Conservation (phyloP, 2,329 filamentous ascomycete species). For the Amesomyces nigricolor region DNA sequence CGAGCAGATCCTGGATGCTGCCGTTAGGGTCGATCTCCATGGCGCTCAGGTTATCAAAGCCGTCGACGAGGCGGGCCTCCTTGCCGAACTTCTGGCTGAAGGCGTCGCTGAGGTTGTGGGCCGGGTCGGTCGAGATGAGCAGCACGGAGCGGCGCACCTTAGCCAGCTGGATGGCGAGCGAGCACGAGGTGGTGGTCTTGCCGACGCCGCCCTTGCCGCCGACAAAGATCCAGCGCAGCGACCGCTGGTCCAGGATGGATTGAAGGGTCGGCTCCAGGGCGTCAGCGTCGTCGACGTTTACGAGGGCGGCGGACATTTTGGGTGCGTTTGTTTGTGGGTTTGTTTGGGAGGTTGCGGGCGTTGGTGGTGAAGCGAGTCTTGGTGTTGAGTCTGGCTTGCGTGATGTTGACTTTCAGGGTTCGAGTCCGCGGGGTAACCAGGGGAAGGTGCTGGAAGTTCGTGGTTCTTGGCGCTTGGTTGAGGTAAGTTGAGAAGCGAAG, state of each 20-base stretch:
- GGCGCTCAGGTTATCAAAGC: conserved; percentile 87
- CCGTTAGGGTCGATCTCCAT: conserved; percentile 99
- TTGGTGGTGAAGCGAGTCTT: too few relatives aligned
- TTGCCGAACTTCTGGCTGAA: conserved; percentile 99
- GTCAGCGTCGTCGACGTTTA: conserved; percentile 52
- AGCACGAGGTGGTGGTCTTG: conserved; percentile 99
- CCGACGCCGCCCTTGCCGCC: conserved; percentile 97
- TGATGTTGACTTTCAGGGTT: neutral
- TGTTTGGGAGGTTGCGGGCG: neutral
- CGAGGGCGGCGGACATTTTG: conserved; percentile 39
- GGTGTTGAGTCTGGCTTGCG: neutral
- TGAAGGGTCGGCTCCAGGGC: conserved; percentile 88
- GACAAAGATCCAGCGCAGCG: conserved; percentile 97
- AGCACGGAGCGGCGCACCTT: conserved; percentile 92
- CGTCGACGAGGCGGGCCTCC: conserved; percentile 86
- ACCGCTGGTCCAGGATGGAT: conserved; percentile 89
- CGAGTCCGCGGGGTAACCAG: neutral
- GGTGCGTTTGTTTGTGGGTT: neutral
- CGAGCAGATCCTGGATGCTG: conserved; percentile 90
- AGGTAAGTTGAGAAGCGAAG: too few relatives aligned
- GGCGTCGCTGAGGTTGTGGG: conserved; percentile 95
- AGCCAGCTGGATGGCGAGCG: conserved; percentile 94
- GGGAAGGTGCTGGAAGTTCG: too few relatives aligned
- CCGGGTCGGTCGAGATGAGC: conserved; percentile 96
- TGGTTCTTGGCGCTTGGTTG: too few relatives aligned